Percentiles rank a stretch among this genome's conserved stretches.
Evolutionary conservation across 345 rosid species (phyloP).

Genomic region (Pistacia vera): DNA sequence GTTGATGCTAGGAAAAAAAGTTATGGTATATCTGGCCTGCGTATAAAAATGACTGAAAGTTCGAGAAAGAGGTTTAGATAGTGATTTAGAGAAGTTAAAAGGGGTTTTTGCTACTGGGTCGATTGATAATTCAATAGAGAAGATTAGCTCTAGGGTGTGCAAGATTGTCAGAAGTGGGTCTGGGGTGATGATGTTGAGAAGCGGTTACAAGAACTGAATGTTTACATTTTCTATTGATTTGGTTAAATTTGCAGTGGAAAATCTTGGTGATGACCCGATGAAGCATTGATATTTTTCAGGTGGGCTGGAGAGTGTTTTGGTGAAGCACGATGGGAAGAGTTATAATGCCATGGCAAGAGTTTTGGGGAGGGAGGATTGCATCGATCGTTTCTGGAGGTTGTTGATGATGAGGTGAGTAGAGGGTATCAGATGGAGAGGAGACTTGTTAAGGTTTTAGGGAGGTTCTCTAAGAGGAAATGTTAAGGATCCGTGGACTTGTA

Average conservation of each 20-base stretch:
- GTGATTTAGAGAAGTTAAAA: conserved; percentile 62
- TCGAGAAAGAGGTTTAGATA: conserved; percentile 60
- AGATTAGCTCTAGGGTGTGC: conserved; percentile 48
- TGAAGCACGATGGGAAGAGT: conserved; percentile 57
- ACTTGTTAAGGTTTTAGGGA: conserved; percentile 53
- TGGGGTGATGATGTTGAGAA: conserved; percentile 78
- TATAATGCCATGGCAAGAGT: conserved; percentile 76
- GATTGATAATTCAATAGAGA: conserved; percentile 50
- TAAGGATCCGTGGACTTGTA: conserved; percentile 74
- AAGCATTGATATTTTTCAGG: conserved; percentile 77
- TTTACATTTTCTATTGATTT: conserved; percentile 49
- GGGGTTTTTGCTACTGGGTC: conserved; percentile 61
- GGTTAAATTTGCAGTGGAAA: conserved; percentile 65
- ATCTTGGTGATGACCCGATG: conserved; percentile 65
- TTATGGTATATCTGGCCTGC: conserved; percentile 69
- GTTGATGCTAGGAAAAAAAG: conserved; percentile 73
- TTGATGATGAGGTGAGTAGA: conserved; percentile 54
- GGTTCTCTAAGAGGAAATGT: conserved; percentile 65
- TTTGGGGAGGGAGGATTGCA: conserved; percentile 75
- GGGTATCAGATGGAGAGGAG: conserved; percentile 71
- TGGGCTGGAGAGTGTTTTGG: conserved; percentile 71
- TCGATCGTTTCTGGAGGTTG: conserved; percentile 77
- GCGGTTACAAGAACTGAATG: conserved; percentile 48
- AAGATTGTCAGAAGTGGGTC: conserved; percentile 64
- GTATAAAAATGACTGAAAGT: conserved; percentile 59